A percentile compares a stretch with the other conserved stretches of the same genome.
These are phyloP conservation scores for Phytophthora idaei DNA, from an alignment of 352 stramenopile genomes.

Conservation along the genomic window DNA sequence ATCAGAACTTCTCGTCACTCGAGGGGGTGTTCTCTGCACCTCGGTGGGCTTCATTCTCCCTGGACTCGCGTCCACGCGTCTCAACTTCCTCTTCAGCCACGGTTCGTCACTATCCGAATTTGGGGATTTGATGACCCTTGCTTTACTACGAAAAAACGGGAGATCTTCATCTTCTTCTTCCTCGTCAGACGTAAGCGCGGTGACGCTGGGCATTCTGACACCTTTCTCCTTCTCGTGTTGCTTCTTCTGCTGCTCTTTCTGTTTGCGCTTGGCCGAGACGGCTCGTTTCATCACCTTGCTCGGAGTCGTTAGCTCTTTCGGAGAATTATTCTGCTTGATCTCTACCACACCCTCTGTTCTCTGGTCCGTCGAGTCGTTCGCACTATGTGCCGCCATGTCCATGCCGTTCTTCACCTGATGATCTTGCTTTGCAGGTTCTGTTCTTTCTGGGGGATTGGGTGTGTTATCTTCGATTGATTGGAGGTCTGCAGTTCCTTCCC, in stretches of 20 bases:
- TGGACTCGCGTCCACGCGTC: constrained; percentile 5
- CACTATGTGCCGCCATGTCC: no score
- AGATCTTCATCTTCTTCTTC: constrained; percentile 10
- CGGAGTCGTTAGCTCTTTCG: background rate
- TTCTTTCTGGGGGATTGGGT: background rate
- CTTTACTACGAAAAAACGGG: background rate
- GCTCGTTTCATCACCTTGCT: constrained; percentile 11
- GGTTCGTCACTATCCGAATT: constrained; percentile 4
- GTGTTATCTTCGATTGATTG: background rate
- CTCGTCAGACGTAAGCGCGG: background rate
- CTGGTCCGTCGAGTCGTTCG: background rate
- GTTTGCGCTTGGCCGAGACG: background rate
- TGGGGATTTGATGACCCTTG: no score
- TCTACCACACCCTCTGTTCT: constrained; percentile 3
- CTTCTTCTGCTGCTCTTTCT: background rate
- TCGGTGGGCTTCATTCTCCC: background rate
- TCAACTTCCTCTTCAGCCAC: constrained; percentile 13
- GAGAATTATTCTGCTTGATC: background rate
- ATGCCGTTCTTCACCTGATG: background rate
- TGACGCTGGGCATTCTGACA: background rate
- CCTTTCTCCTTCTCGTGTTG: background rate
- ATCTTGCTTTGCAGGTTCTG: background rate
- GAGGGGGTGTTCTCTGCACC: background rate
- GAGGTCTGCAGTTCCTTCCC: background rate
- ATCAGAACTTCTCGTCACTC: constrained; percentile 1